phyloP scores from a whole-genome alignment of 352 stramenopile genomes.

The Pythium folliculosum region DNA sequence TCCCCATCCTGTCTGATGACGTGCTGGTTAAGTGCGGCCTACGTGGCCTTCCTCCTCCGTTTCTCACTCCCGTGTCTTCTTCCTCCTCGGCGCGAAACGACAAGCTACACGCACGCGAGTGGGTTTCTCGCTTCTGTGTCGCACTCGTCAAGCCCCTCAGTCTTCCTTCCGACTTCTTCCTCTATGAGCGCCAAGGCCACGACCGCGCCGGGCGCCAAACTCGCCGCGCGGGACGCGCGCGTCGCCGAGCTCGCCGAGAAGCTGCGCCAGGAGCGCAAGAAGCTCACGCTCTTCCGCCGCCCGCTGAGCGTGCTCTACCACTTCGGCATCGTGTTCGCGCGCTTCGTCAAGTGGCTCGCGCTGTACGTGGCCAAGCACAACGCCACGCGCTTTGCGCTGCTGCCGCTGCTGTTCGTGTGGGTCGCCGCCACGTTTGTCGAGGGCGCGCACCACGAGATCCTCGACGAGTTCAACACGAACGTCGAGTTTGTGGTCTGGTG shows the following conservation, averaged over 20 bases:
- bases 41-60: slow-evolving; percentile 24
- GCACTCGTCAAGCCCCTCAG: neutral
- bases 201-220: slow-evolving; percentile 4
- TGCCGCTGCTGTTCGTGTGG: slow-evolving; percentile 75
- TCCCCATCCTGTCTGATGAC: slow-evolving; percentile 1
- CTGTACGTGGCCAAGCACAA: slow-evolving; percentile 68
- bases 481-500: slow-evolving; percentile 93
- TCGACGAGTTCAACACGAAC: slow-evolving; percentile 84
- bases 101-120: slow-evolving; percentile 5
- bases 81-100: slow-evolving; percentile 19
- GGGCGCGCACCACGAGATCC: slow-evolving; percentile 67
- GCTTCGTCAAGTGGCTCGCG: slow-evolving; percentile 74
- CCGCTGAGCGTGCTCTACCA: slow-evolving; percentile 79
- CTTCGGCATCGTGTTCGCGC: slow-evolving; percentile 75
- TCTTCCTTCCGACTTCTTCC: neutral
- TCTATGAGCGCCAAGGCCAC: slow-evolving; percentile 21
- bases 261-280: slow-evolving; percentile 78
- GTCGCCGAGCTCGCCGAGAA: slow-evolving; percentile 44
- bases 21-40: slow-evolving; percentile 26
- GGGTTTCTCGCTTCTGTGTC: too few species aligned
- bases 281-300: slow-evolving; percentile 80
- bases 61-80: slow-evolving; percentile 17
- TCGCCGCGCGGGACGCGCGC: slow-evolving; percentile 17
- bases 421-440: slow-evolving; percentile 60
- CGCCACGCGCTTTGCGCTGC: slow-evolving; percentile 73